Conservation (phyloP, 768 basidiomycete genomes). For the Boletus rubescentipes region DNA sequence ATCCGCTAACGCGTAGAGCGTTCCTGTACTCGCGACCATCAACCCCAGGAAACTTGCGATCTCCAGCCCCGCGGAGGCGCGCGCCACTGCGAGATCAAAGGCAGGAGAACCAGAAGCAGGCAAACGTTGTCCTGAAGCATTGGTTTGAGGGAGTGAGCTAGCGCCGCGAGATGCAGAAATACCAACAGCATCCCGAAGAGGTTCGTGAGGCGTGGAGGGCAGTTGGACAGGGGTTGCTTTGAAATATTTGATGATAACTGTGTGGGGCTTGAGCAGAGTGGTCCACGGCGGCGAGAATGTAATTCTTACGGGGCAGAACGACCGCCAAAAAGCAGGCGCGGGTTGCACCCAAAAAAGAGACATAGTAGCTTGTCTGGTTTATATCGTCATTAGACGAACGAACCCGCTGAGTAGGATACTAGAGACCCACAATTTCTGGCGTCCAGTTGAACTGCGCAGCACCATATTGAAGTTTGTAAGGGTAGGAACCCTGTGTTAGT, state of each 20-base stretch:
- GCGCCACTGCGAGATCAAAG: slow-evolving; percentile 73
- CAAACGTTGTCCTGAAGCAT: not conserved
- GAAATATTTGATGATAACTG: slow-evolving; percentile 56
- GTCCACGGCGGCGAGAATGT: not conserved
- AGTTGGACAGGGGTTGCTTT: slow-evolving; percentile 39
- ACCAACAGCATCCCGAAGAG: slow-evolving; percentile 4
- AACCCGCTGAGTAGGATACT: not conserved
- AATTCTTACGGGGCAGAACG: slow-evolving; percentile 57
- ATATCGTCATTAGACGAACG: not conserved
- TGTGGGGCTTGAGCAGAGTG: not conserved
- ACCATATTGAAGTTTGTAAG: slow-evolving; percentile 66
- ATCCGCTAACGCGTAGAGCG: slow-evolving; percentile 51
- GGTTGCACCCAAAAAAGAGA: slow-evolving; percentile 51
- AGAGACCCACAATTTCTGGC: slow-evolving; percentile 52
- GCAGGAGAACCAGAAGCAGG: slow-evolving; percentile 37
- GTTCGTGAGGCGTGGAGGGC: slow-evolving; percentile 16
- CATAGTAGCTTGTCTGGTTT: slow-evolving; percentile 68
- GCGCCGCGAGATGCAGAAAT: slow-evolving; percentile 1
- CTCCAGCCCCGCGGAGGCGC: slow-evolving; percentile 60
- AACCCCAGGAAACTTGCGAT: slow-evolving; percentile 49
- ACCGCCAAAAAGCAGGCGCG: slow-evolving; percentile 56
- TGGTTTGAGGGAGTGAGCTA: slow-evolving; percentile 1
- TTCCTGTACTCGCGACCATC: slow-evolving; percentile 44
- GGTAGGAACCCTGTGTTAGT: slow-evolving; percentile 48
- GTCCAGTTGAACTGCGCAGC: slow-evolving; percentile 62